Conservation (phyloP, 169 alveolate genomes). For the Plasmodium vivax region DNA sequence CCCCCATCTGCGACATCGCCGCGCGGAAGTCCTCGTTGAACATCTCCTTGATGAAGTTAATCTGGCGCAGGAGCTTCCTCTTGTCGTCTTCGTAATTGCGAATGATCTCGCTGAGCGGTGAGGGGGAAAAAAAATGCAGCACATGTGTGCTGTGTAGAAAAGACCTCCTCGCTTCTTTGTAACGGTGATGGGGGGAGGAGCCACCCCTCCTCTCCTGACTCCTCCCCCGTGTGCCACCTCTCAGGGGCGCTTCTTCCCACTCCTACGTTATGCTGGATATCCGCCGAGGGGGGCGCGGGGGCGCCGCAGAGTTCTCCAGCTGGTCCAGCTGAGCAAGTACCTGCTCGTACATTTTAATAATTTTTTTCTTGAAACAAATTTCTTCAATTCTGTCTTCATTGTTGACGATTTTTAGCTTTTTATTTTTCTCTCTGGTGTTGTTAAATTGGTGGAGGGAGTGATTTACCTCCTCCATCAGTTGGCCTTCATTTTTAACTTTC, state of each 20-base stretch:
- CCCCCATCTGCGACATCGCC: neutral
- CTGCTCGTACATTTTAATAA: conserved; percentile 47
- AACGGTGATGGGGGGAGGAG: neutral
- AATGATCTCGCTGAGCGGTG: conserved; percentile 31
- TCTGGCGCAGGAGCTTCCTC: conserved; percentile 27
- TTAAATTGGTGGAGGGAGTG: conserved; percentile 16
- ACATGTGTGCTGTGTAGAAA: neutral
- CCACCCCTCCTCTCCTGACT: no score
- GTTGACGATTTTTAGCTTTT: conserved; percentile 8
- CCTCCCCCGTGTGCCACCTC: neutral
- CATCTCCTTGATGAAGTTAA: conserved; percentile 35
- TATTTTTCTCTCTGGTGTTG: conserved; percentile 21
- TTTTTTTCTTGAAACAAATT: conserved; percentile 40
- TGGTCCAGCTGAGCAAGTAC: conserved; percentile 22
- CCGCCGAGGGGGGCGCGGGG: neutral
- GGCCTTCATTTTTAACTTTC: neutral
- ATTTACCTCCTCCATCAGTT: conserved; percentile 10
- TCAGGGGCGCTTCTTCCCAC: neutral
- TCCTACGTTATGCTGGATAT: conserved; percentile 32
- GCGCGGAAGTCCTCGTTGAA: conserved; percentile 40
- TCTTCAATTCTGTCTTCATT: conserved; percentile 60
- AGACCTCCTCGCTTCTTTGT: neutral
- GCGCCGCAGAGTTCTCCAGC: neutral
- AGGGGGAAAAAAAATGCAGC: neutral
- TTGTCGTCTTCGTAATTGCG: conserved; percentile 38